These are phyloP conservation scores for Pyrrhoderma noxium DNA, from an alignment of 1,284 basidiomycete genomes.

Conservation along the genomic window DNA sequence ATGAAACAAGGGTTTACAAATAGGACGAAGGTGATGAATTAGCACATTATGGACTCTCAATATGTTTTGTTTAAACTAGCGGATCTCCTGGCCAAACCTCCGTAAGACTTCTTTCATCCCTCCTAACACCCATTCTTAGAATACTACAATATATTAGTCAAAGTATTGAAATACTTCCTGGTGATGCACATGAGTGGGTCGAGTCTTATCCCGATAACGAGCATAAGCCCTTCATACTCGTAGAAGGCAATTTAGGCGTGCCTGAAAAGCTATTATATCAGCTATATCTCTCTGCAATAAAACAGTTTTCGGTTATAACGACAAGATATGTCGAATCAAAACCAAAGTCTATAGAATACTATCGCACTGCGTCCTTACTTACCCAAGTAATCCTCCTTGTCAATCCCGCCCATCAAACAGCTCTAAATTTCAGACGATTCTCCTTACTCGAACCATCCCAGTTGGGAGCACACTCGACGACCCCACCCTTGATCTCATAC, in stretches of 20 bases:
- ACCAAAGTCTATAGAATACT: constrained; percentile 1
- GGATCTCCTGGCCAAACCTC: background rate
- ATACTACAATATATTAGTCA: constrained; percentile 16
- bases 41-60: too few relatives aligned
- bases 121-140: background rate
- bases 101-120: background rate
- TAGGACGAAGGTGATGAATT: too few relatives aligned
- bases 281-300: constrained; percentile 41
- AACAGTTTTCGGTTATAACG: constrained; percentile 27
- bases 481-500: background rate
- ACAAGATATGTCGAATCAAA: background rate
- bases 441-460: constrained; percentile 30
- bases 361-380: constrained; percentile 1
- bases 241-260: constrained; percentile 56
- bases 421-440: constrained; percentile 47
- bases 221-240: constrained; percentile 42
- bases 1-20: too few relatives aligned
- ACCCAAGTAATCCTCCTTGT: constrained; percentile 42
- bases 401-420: constrained; percentile 62
- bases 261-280: constrained; percentile 48
- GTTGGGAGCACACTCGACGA: too few relatives aligned
- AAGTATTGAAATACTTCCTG: constrained; percentile 46
- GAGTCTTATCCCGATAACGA: constrained; percentile 20
- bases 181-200: constrained; percentile 35
- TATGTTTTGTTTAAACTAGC: constrained; percentile 2